These are phyloP conservation scores for Coix lacrymajobi DNA, from an alignment of 176 grass and related monocot genomes.

Conservation along the genomic window DNA sequence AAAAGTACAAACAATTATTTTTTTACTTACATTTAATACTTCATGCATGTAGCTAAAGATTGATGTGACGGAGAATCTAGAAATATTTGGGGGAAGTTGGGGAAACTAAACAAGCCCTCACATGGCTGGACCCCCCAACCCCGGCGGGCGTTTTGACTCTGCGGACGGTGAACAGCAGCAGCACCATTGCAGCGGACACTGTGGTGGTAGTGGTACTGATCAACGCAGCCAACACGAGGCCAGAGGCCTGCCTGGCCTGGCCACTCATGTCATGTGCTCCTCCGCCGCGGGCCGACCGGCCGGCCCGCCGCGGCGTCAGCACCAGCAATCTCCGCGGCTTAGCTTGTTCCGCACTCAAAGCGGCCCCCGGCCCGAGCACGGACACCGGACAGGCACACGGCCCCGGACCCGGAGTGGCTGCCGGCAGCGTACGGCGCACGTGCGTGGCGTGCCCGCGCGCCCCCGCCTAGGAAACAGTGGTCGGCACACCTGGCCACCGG, in stretches of 20 bases:
- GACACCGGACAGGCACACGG: not conserved
- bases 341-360: slow-evolving; percentile 39
- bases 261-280: no score
- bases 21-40: no score
- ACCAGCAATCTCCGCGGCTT: not conserved
- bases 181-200: no score
- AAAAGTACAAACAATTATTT: no score
- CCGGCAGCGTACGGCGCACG: not conserved
- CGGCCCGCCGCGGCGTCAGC: not conserved
- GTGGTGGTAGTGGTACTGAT: no score
- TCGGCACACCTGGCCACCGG: not conserved
- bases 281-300: not conserved
- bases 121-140: no score
- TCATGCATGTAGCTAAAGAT: no score
- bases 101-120: no score
- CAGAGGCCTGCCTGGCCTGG: no score
- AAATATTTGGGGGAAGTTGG: no score
- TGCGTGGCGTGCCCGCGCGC: not conserved
- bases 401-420: not conserved
- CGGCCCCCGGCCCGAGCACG: not conserved
- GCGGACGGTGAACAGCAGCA: not conserved
- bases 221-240: not conserved
- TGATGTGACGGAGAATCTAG: no score
- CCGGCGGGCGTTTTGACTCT: not conserved
- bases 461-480: not conserved